phyloP scores from a whole-genome alignment of 1,284 basidiomycete genomes.

The Melampsora occidentalis region DNA sequence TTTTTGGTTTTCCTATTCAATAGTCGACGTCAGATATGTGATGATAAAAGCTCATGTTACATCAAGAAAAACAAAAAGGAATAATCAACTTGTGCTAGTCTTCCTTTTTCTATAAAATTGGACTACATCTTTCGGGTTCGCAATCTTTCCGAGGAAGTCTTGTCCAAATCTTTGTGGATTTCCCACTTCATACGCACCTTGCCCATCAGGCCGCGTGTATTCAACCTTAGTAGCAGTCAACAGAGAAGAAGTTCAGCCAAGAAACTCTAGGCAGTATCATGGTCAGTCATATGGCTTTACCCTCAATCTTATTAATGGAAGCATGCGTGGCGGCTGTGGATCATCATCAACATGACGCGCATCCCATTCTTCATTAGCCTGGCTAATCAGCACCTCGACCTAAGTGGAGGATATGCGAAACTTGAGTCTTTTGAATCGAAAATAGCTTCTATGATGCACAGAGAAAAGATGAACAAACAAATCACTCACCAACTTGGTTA shows the following conservation, averaged over 20 bases:
- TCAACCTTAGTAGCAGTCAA: slow-evolving; percentile 64
- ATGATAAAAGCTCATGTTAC: slow-evolving; percentile 3
- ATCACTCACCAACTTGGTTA: slow-evolving; percentile 65
- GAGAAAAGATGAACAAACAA: not conserved
- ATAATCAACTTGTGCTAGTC: slow-evolving; percentile 51
- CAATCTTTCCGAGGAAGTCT: slow-evolving; percentile 83
- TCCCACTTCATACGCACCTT: slow-evolving; percentile 78
- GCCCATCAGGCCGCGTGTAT: slow-evolving; percentile 59
- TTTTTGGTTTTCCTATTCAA: slow-evolving; percentile 48
- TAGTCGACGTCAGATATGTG: not conserved
- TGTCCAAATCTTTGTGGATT: slow-evolving; percentile 97
- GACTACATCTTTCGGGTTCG: slow-evolving; percentile 89
- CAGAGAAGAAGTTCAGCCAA: not conserved
- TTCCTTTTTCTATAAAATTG: slow-evolving; percentile 83
- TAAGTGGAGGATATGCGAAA: slow-evolving; percentile 50
- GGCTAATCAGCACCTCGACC: slow-evolving; percentile 75
- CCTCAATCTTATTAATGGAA: slow-evolving; percentile 85
- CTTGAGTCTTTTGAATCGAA: too few relatives aligned
- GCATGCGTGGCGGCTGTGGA: slow-evolving; percentile 62
- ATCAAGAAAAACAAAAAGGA: slow-evolving; percentile 43
- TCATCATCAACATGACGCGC: slow-evolving; percentile 64
- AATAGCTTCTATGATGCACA: too few relatives aligned
- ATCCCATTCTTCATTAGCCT: slow-evolving; percentile 74
- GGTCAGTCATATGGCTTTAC: slow-evolving; percentile 53
- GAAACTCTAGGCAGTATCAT: not conserved